Conservation (phyloP, 352 stramenopile genomes). For the Stramenopiles sp. region DNA sequence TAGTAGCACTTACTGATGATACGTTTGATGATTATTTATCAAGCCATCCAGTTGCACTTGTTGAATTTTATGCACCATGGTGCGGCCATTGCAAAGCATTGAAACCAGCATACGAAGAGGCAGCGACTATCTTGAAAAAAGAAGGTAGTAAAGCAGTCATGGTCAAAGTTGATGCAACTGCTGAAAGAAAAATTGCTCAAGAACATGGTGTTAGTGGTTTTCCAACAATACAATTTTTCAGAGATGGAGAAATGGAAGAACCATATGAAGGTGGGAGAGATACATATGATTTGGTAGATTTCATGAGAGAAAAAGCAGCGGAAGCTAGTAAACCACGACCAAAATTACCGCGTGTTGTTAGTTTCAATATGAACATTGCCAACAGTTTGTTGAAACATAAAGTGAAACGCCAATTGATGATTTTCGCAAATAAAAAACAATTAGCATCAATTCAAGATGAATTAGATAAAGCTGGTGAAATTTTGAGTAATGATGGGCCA, state of each 20-base stretch:
- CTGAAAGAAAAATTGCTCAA: constrained; percentile 31
- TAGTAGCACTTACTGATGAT: too few relatives aligned
- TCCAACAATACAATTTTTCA: constrained; percentile 38
- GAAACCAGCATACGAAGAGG: constrained; percentile 35
- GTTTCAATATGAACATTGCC: too few relatives aligned
- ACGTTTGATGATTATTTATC: too few relatives aligned
- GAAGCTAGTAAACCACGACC: too few relatives aligned
- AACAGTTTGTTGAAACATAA: too few relatives aligned
- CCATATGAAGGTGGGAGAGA: constrained; percentile 28
- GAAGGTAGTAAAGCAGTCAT: constrained; percentile 24
- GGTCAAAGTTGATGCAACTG: constrained; percentile 39
- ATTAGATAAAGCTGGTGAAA: too few relatives aligned
- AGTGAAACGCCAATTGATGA: too few relatives aligned
- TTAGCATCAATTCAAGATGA: too few relatives aligned
- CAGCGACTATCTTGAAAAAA: constrained; percentile 26
- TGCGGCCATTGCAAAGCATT: constrained; percentile 37
- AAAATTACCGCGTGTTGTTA: too few relatives aligned
- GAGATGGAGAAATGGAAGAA: constrained; percentile 30
- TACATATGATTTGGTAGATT: constrained; percentile 34
- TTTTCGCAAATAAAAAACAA: too few relatives aligned
- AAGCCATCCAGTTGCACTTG: too few relatives aligned
- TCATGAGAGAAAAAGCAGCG: background rate
- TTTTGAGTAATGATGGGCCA: too few relatives aligned
- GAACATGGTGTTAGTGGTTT: constrained; percentile 33
- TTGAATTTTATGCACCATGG: constrained; percentile 34